Base-by-base conservation (phyloP, 768 basidiomycete genomes). In the Pulveroboletus sp. region DNA sequence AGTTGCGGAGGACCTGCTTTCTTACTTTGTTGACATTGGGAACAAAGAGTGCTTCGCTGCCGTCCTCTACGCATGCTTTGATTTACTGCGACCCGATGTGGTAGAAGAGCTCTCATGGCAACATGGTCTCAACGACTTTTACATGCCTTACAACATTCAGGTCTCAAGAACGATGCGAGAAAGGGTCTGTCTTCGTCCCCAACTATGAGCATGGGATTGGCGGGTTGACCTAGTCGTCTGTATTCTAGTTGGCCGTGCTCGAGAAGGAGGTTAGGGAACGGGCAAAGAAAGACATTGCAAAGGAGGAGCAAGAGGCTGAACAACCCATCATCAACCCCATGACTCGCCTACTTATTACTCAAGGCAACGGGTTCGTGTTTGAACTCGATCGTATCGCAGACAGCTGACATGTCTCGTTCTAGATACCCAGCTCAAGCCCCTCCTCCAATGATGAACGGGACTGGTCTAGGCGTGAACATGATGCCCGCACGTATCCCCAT, bases 41-140 rank as follows among this genome's bases (percentile, higher is more conserved):
- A 95, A 95, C 79, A 94, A 93, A 72, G 96, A 99, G 66, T 95
- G 93, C 70, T 99, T 95, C 69, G 87, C 92, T 0, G 91, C 88
- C 1, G 74, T 87, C 55, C 80, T 98, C 21, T 98, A 84, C 59
- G 79, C 88, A 46, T 96, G 93, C 74, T 99, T 93, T 73, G 95
- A 99, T 71, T 77, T 98, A n/a, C 73, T 98, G 46, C 86, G 91
- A 39, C 80, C 93, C 3, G 95, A 98, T 62, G 70, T 94, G 49
- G 92, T 96, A 26, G 89, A 93, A 70, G 95, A 96, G 68, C 73
- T 96, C 32, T 93, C 93, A 54, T 98, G 96, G 96, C 88, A 91
- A 65, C 85, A 96, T 59, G 95, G 86, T 18, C 77, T 99, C 40
- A 92, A 91, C 62, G 96, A 99, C 70, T 98, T 95, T 73, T 90